Evolutionary conservation across 1,139 yeast genomes (phyloP).

Genomic region (Zygosaccharomyces pseudobailii): DNA sequence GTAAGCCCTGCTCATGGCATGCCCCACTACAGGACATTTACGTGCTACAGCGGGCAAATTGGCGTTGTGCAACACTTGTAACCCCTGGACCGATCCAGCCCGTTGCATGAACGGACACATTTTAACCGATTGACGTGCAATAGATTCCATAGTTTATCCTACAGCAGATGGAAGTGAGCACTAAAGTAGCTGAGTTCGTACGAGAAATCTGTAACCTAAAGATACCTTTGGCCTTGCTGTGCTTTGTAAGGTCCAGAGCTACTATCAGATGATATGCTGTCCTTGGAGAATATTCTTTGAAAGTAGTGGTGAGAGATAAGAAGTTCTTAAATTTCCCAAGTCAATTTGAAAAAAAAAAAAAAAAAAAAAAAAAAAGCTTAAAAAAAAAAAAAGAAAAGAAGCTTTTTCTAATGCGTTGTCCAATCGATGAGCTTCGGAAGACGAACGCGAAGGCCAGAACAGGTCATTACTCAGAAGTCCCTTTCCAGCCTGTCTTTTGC

Average conservation of each 20-base stretch:
- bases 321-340: background rate
- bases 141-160: constrained; percentile 56
- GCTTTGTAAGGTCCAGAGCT: background rate
- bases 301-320: background rate
- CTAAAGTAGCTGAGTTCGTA: no score
- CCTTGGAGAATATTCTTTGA: background rate
- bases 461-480: background rate
- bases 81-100: constrained; percentile 52
- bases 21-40: constrained; percentile 84
- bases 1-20: constrained; percentile 46
- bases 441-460: background rate
- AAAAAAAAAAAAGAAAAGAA: background rate
- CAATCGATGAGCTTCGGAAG: background rate
- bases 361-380: no score
- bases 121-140: constrained; percentile 70
- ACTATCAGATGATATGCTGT: background rate
- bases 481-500: constrained; percentile 38
- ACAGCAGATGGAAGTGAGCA: background rate
- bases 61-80: constrained; percentile 48
- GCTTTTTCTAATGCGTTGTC: background rate
- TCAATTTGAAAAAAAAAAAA: background rate
- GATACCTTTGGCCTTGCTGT: background rate
- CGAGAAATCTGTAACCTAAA: no score
- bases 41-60: constrained; percentile 59
- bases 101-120: constrained; percentile 80